These are phyloP conservation scores for Camelina hispida DNA, from an alignment of 345 rosid species.

Conservation along the genomic window DNA sequence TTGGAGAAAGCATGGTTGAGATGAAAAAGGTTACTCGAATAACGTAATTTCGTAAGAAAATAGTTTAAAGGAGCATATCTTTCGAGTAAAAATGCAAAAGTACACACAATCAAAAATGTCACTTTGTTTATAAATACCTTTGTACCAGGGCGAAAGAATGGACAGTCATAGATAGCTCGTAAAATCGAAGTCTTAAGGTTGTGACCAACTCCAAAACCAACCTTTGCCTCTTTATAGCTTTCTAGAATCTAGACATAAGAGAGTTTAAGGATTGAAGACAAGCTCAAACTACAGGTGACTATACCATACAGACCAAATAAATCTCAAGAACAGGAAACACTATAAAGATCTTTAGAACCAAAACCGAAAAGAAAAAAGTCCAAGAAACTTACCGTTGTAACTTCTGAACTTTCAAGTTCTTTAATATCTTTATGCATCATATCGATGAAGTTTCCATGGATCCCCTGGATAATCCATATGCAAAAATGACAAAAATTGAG, in stretches of 20 bases:
- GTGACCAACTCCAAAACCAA: constrained; percentile 91
- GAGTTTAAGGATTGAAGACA: constrained; percentile 14
- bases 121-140: constrained; percentile 54
- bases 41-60: constrained; percentile 4
- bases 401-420: constrained; percentile 65
- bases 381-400: constrained; percentile 56
- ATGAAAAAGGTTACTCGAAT: constrained; percentile 2
- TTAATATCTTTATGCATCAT: constrained; percentile 49
- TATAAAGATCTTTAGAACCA: background rate
- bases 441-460: constrained; percentile 56
- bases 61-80: constrained; percentile 7
- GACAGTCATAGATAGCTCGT: constrained; percentile 80
- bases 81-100: constrained; percentile 2
- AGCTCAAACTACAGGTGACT: constrained; percentile 8
- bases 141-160: constrained; percentile 71
- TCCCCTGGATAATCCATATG: constrained; percentile 56
- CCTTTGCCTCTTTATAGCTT: constrained; percentile 70
- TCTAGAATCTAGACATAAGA: constrained; percentile 62
- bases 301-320: background rate
- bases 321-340: constrained; percentile 13
- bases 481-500: constrained; percentile 13
- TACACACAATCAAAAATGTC: background rate
- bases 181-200: constrained; percentile 62
- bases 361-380: background rate
- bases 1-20: constrained; percentile 16